Conservation (phyloP, 1,284 basidiomycete genomes). For the Schizopora paradoxa region DNA sequence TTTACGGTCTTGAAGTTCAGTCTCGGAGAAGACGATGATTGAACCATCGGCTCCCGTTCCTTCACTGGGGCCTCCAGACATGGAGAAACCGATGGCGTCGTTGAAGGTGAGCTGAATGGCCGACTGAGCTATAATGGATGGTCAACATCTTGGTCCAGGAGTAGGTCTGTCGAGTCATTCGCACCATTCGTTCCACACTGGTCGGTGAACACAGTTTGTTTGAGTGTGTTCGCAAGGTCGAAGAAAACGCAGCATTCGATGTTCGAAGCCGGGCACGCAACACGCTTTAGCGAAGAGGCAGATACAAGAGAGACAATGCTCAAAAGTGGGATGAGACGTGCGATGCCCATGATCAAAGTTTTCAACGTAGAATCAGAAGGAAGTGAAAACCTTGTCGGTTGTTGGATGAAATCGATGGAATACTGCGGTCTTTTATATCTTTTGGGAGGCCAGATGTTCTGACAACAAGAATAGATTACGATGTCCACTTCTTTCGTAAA, state of each 20-base stretch:
- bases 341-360: no score
- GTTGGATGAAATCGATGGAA: no score
- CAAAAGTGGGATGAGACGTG: no score
- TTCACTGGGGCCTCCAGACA: conserved; percentile 20
- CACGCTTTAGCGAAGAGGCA: no score
- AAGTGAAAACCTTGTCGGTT: no score
- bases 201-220: conserved; percentile 17
- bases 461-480: no score
- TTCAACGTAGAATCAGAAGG: no score
- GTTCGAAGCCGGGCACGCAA: no score
- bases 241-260: conserved; percentile 23
- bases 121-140: conserved; percentile 17
- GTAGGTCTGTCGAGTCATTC: background rate
- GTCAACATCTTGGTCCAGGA: background rate
- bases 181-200: conserved; percentile 20
- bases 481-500: no score
- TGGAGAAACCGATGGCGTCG: conserved; percentile 39
- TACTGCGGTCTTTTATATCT: no score
- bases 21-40: conserved; percentile 32
- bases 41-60: conserved; percentile 38
- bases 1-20: conserved; percentile 24
- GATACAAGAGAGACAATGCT: no score
- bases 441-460: no score
- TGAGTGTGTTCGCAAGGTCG: conserved; percentile 20
- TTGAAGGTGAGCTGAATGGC: conserved; percentile 41